Base-by-base conservation (phyloP, 176 grass and related monocot species). In the Oropetium thomaeum region DNA sequence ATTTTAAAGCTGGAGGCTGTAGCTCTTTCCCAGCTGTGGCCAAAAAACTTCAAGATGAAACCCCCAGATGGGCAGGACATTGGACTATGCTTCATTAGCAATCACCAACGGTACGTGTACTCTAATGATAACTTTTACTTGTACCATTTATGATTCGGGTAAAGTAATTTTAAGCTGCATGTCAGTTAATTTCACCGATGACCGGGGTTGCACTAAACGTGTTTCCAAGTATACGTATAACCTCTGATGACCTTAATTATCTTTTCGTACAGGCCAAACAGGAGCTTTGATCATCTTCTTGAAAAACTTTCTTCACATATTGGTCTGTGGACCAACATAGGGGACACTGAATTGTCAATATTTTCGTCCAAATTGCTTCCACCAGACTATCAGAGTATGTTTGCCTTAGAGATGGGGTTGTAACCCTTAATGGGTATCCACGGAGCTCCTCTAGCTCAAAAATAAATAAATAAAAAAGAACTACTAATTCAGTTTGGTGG, bases 311-410 rank as follows among this genome's bases (percentile, higher is more conserved):
- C 69, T 68, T 82, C 79, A 79, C 51, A 85, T 85, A 76, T 73
- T 78, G 81, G 79, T 16, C 58, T 97, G 78, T 45, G 71, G 65
- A 61, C 86, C 27, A 44, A 70, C 29, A 62, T 97, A 42, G 86
- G 78, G 28, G 57, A 45, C 29, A 59, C 34, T 20, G 65, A 84
- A 42, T 66, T 97, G 64, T 71, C 79, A 20, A 78, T 93, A 74
- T 93, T 89, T 82, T 78, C 94, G 40, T 97, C 90, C 41, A 65
- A 82, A 59, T 61, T 91, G 74, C 88, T 97, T 62, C 45, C 66
- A 8, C 65, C 49, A 66, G 72, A 87, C 67, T 74, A 61, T 73
- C 90, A 89, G 77, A 82, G 94, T 97, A 87, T 62, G 88, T 77
- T 65, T 71, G 15, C 40, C 55, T 67, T n/a, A n/a, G n/a, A n/a